These are phyloP conservation scores for Fusarium nematophilum DNA, from an alignment of 2,329 filamentous ascomycete genomes.

Conservation along the genomic window DNA sequence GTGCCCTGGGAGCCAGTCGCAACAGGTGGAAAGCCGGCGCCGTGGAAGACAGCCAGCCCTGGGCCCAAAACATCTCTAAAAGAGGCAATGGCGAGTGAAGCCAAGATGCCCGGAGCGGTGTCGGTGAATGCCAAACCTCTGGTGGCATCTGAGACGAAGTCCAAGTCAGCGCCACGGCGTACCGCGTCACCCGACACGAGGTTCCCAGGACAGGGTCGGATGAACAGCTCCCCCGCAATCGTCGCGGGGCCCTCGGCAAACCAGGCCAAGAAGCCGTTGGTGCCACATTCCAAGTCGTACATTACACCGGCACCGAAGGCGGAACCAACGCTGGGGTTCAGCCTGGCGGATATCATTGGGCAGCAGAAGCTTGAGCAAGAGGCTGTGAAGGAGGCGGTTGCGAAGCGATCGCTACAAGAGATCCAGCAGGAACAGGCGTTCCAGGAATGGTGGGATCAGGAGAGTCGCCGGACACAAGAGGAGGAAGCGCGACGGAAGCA, in stretches of 20 bases:
- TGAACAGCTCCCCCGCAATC: conserved; percentile 48
- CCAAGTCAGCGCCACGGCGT: conserved; percentile 56
- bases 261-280: conserved; percentile 54
- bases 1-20: conserved; percentile 59
- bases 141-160: conserved; percentile 55
- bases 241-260: conserved; percentile 44
- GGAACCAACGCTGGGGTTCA: conserved; percentile 75
- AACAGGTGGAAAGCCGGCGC: conserved; percentile 56
- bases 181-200: conserved; percentile 72
- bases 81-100: conserved; percentile 56
- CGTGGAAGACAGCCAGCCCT: conserved; percentile 73
- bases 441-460: conserved; percentile 95
- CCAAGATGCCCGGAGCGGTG: conserved; percentile 41
- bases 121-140: conserved; percentile 55
- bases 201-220: conserved; percentile 67
- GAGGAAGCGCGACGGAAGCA: conserved; percentile 61
- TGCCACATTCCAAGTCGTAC: conserved; percentile 72
- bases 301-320: conserved; percentile 67
- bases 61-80: conserved; percentile 63
- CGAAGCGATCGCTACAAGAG: conserved; percentile 89
- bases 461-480: conserved; percentile 77
- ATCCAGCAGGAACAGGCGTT: conserved; percentile 98
- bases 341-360: conserved; percentile 88
- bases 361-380: conserved; percentile 89
- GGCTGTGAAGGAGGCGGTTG: conserved; percentile 81